A percentile compares a stretch with the other conserved stretches of the same genome.
Conservation (phyloP, 129 eudicot species). For the Saussurea involucrata region DNA sequence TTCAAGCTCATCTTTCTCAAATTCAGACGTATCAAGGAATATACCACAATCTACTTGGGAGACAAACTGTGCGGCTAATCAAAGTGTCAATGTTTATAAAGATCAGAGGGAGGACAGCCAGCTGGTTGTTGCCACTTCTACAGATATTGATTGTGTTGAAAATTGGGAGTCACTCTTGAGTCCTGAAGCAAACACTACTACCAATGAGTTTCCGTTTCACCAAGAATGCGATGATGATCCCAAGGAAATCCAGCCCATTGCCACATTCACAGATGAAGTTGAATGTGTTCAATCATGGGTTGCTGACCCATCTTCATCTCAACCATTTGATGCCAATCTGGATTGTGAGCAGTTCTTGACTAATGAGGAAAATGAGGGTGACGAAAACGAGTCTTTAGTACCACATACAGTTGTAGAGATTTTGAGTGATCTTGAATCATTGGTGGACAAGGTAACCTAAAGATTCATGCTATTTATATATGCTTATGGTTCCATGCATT, state of each 20-base stretch:
- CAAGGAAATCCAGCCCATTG: constrained; percentile 6
- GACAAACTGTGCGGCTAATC: too few species aligned
- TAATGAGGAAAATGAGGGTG: background rate
- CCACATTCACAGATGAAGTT: constrained; percentile 8
- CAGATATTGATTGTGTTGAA: background rate
- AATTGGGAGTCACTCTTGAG: background rate
- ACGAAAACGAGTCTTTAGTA: background rate
- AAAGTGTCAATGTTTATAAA: too few species aligned
- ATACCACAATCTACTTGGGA: too few species aligned
- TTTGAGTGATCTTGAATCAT: constrained; percentile 21
- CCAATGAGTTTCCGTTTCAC: background rate
- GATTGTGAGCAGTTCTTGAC: background rate
- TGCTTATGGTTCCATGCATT: background rate
- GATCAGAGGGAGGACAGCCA: too few species aligned
- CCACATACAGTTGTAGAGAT: background rate
- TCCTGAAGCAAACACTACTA: background rate
- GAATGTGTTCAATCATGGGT: background rate
- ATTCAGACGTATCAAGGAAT: constrained; percentile 16
- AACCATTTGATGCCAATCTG: background rate
- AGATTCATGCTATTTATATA: background rate
- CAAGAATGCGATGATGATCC: too few species aligned
- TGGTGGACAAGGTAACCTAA: constrained; percentile 31
- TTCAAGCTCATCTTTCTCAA: background rate
- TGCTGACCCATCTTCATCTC: constrained; percentile 12
- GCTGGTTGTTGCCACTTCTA: too few species aligned